Conservation (phyloP, 306 rosid species). For the Parietaria judaica region DNA sequence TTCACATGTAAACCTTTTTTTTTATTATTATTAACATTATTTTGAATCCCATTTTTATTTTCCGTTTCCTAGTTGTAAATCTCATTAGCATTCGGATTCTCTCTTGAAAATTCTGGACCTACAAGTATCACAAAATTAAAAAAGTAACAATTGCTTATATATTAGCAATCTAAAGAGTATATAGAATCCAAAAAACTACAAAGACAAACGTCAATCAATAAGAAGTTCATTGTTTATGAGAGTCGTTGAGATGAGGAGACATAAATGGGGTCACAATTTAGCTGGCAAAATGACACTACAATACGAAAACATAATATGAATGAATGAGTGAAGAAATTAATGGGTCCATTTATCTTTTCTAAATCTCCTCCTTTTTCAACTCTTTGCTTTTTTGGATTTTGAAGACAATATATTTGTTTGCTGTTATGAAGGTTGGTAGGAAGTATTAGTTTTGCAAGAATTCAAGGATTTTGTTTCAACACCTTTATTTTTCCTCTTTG, state of each 20-base stretch:
- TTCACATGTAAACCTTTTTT: too few relatives aligned
- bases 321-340: neutral
- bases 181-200: too few relatives aligned
- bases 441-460: slow-evolving; percentile 13
- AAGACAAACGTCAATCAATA: too few relatives aligned
- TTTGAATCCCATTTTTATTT: too few relatives aligned
- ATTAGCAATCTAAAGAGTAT: too few relatives aligned
- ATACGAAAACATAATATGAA: slow-evolving; percentile 65
- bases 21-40: too few relatives aligned
- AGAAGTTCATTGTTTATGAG: slow-evolving; percentile 8
- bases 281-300: slow-evolving; percentile 34
- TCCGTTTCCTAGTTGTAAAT: too few relatives aligned
- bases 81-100: too few relatives aligned
- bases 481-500: neutral
- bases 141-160: too few relatives aligned
- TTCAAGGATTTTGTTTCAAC: slow-evolving; percentile 18
- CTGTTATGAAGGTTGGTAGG: slow-evolving; percentile 36
- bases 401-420: slow-evolving; percentile 13
- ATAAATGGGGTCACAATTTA: slow-evolving; percentile 22
- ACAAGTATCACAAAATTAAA: too few relatives aligned
- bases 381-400: slow-evolving; percentile 17
- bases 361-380: slow-evolving; percentile 2
- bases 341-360: slow-evolving; percentile 29
- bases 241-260: slow-evolving; percentile 23
- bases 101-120: too few relatives aligned